These are phyloP conservation scores for Cladophialophora chaetospira DNA, from an alignment of 2,329 filamentous ascomycete genomes.

Conservation along the genomic window DNA sequence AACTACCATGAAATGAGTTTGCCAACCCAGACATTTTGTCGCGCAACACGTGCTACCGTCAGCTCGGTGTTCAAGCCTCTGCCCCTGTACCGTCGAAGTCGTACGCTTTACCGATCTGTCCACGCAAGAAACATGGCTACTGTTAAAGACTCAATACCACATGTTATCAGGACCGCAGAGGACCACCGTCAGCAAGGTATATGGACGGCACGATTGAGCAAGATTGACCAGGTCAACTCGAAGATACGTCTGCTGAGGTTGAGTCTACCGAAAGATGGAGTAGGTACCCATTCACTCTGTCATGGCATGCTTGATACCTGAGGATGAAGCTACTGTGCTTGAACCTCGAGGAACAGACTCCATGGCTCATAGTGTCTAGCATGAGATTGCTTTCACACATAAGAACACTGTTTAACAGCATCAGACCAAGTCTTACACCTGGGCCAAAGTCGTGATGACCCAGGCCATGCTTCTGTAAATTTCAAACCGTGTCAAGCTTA, in stretches of 20 bases:
- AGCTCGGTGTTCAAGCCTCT: background rate
- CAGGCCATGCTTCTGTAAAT: background rate
- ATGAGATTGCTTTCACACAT: background rate
- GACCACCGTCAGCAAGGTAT: constrained; percentile 71
- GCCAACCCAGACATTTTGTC: background rate
- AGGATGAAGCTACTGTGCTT: background rate
- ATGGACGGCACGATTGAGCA: constrained; percentile 62
- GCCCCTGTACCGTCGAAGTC: background rate
- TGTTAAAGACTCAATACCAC: constrained; percentile 48
- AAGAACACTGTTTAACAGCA: too few species aligned
- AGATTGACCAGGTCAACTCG: constrained; percentile 66
- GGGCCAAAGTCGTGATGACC: background rate
- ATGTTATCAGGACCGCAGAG: constrained; percentile 71
- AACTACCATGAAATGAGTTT: background rate
- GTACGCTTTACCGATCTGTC: background rate
- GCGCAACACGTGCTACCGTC: background rate
- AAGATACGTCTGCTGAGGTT: constrained; percentile 70
- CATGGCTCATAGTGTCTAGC: constrained; percentile 8
- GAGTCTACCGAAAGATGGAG: constrained; percentile 52
- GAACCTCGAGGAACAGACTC: background rate
- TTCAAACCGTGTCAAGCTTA: constrained; percentile 8
- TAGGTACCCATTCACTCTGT: constrained; percentile 30
- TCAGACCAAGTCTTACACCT: too few species aligned
- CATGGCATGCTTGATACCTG: background rate
- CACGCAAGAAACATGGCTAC: constrained; percentile 28